A percentile compares a stretch with the other conserved stretches of the same genome.
phyloP scores from a whole-genome alignment of 164 flowering plant species.

The Tinospora cordifolia region DNA sequence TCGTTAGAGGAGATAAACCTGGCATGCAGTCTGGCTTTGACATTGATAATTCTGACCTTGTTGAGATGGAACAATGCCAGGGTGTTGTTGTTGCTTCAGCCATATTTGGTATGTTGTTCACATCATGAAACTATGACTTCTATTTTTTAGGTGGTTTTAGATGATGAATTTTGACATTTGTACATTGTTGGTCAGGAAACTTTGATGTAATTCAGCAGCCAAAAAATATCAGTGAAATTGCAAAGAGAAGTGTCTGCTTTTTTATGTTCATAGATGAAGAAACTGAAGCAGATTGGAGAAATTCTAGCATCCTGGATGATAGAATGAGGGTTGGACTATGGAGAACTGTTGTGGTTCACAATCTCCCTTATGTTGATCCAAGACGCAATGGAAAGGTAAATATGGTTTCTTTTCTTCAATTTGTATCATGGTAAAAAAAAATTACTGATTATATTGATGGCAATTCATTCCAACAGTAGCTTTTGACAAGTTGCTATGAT shows the following conservation, averaged over 20 bases:
- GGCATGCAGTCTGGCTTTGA: constrained; percentile 84
- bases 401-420: neutral
- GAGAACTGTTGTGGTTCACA: constrained; percentile 73
- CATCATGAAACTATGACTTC: too few relatives aligned
- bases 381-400: constrained; percentile 91
- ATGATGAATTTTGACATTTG: neutral
- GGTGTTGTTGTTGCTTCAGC: constrained; percentile 93
- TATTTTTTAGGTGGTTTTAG: constrained; percentile 1
- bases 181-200: constrained; percentile 41
- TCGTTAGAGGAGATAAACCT: constrained; percentile 72
- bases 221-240: constrained; percentile 50
- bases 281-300: constrained; percentile 65
- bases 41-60: constrained; percentile 69
- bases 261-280: constrained; percentile 91
- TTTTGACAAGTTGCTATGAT: neutral
- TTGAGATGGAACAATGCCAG: constrained; percentile 72
- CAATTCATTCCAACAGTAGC: neutral
- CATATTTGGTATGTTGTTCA: constrained; percentile 52
- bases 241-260: constrained; percentile 55
- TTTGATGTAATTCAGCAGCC: constrained; percentile 86
- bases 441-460: neutral
- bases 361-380: constrained; percentile 71
- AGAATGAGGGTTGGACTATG: constrained; percentile 64
- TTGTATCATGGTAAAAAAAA: neutral
- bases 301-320: constrained; percentile 39